phyloP scores from a whole-genome alignment of 257 asterid species.

The Plantago elongata region DNA sequence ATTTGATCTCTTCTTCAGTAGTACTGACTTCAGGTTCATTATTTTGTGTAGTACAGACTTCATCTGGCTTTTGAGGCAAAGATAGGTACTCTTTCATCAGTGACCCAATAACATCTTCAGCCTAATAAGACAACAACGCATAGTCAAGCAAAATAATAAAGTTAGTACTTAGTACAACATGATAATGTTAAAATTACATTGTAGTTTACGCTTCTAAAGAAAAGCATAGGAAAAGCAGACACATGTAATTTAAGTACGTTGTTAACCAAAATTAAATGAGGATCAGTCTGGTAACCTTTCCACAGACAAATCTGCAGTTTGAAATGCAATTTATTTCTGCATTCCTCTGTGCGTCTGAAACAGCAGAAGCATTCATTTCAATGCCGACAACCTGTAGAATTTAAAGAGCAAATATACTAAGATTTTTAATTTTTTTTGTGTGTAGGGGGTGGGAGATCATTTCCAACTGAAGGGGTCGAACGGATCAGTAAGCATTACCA shows the following conservation, averaged over 20 bases:
- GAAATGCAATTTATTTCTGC: conserved; percentile 80
- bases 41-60: conserved; percentile 23
- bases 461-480: conserved; percentile 13
- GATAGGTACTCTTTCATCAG: conserved; percentile 78
- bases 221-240: not conserved
- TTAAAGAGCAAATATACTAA: conserved; percentile 19
- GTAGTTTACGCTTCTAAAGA: conserved; percentile 1
- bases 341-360: conserved; percentile 85
- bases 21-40: conserved; percentile 27
- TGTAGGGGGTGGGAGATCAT: not conserved
- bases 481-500: conserved; percentile 66
- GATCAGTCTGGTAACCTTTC: conserved; percentile 54
- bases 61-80: conserved; percentile 43
- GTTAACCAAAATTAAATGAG: conserved; percentile 10
- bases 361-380: conserved; percentile 99
- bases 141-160: conserved; percentile 13
- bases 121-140: conserved; percentile 42
- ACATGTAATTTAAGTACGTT: not conserved
- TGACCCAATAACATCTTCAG: conserved; percentile 84
- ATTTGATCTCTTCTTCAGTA: conserved; percentile 27
- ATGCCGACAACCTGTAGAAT: conserved; percentile 84
- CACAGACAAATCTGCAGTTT: conserved; percentile 89
- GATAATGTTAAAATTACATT: conserved; percentile 7
- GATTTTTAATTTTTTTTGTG: conserved; percentile 3
- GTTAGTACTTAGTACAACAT: conserved; percentile 16